A percentile compares a stretch with the other conserved stretches of the same genome.
These are phyloP conservation scores for Saccharum spontaneum DNA, from an alignment of 176 grass and related monocot genomes.

Conservation along the genomic window DNA sequence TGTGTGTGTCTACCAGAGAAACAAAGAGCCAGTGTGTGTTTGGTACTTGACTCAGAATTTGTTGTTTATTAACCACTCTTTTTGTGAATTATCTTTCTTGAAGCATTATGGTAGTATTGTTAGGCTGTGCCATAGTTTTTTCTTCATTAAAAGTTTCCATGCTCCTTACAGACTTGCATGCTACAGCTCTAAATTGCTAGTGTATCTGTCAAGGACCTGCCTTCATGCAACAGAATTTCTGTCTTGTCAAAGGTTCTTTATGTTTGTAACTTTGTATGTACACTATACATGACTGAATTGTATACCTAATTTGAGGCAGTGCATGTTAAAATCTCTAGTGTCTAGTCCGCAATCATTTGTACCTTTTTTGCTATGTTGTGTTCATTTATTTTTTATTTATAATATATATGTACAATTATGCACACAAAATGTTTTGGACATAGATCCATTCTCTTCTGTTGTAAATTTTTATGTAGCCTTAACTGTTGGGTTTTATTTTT, in stretches of 20 bases:
- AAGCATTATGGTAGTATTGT: constrained; percentile 2
- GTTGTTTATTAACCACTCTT: not conserved
- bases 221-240: not conserved
- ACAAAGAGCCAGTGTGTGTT: not conserved
- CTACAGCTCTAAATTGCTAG: not conserved
- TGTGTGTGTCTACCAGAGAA: not conserved
- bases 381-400: not conserved
- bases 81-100: constrained; percentile 23
- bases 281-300: not conserved
- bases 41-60: not conserved
- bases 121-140: not conserved
- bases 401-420: not conserved
- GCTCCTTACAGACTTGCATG: not conserved
- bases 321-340: not conserved
- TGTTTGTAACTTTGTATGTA: not conserved
- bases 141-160: not conserved
- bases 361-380: not conserved
- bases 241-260: not conserved
- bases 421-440: not conserved
- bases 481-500: not conserved
- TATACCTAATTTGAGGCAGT: not conserved
- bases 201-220: not conserved
- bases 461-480: not conserved
- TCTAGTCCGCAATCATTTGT: constrained; percentile 1
- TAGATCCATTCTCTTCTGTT: not conserved